Base-by-base conservation (phyloP, 2,329 filamentous ascomycete species). In the Ramularia collo-cygni region DNA sequence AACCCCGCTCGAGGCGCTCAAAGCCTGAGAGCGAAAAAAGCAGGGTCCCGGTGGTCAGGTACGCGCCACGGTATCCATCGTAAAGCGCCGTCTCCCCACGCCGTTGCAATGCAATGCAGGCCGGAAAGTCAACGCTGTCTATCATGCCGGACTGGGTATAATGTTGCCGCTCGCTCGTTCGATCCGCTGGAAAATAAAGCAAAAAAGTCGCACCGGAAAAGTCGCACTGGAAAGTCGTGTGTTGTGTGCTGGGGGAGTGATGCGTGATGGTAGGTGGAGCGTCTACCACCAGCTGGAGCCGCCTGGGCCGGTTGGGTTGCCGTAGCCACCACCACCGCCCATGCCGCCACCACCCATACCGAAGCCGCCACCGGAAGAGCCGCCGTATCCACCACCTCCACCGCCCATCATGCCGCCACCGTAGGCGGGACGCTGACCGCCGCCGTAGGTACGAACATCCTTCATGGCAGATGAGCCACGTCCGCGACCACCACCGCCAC, bases 401-500 rank as follows among this genome's bases (percentile, higher is more conserved):
- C 67, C 65, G 43, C 69, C 71, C 46, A 69, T 70, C 44, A 71
- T 71, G 41, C 74, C 71, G 28, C 77, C 81, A 42, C 77, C 80
- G 47, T 77, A 78, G 66, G 88, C 88, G 37, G 60, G 60, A 39
- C 60, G 60, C 46, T 60, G 56, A 30, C 66, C 66, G 35, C 66
- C 67, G 32, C 64, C 66, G 54, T 63, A 68, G 45, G 65, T 64
- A 69, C 92, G 87, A 74, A 92, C 87, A 65, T 96, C 92, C 62
- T 89, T 88, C 66, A 81, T 94, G 56, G 82, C 75, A 61, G 64
- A 60, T 50, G 63, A 72, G 59, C 84, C 82, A 61, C 84, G 79
- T 46, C 84, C 82, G 60, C 85, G 81, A 44, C 87, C 81, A 47
- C 84, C 75, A 42, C 38, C 52, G 35, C 47, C 38, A 48, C 83